These are phyloP conservation scores for Cutaneotrichosporon cyanovorans DNA, from an alignment of 1,284 basidiomycete genomes.

Conservation along the genomic window DNA sequence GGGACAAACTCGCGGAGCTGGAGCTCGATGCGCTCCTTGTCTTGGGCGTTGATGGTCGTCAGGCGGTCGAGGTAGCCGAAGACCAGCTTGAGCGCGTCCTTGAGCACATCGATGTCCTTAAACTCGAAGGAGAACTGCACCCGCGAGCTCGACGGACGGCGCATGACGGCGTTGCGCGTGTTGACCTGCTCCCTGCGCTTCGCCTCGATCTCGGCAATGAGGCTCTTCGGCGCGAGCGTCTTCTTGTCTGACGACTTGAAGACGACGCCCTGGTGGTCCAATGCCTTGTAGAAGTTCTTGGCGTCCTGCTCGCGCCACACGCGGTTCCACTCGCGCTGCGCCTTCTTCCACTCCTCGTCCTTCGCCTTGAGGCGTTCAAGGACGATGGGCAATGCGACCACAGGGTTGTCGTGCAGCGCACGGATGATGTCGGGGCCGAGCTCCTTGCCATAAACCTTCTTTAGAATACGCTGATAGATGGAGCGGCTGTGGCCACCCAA, in stretches of 20 bases:
- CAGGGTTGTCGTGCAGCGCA: slow-evolving; percentile 87
- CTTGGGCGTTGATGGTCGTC: slow-evolving; percentile 62
- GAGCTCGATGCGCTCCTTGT: slow-evolving; percentile 74
- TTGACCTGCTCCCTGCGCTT: slow-evolving; percentile 66
- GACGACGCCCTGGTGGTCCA: slow-evolving; percentile 90
- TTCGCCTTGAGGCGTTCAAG: slow-evolving; percentile 84
- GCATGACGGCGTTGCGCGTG: slow-evolving; percentile 65
- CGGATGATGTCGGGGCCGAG: slow-evolving; percentile 76
- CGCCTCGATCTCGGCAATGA: slow-evolving; percentile 80
- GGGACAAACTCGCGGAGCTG: slow-evolving; percentile 83
- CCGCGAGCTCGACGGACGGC: slow-evolving; percentile 41
- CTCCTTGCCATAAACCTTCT: slow-evolving; percentile 81
- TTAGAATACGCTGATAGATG: slow-evolving; percentile 89
- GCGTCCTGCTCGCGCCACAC: slow-evolving; percentile 96
- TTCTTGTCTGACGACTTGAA: slow-evolving; percentile 98
- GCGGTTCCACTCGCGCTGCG: slow-evolving; percentile 91
- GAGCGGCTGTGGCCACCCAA: slow-evolving; percentile 81
- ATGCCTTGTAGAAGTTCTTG: slow-evolving; percentile 93
- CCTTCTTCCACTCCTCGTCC: slow-evolving; percentile 94
- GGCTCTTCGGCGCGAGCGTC: slow-evolving; percentile 78
- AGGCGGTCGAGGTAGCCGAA: slow-evolving; percentile 85
- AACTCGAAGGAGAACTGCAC: slow-evolving; percentile 76
- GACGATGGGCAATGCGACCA: slow-evolving; percentile 85
- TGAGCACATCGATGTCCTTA: slow-evolving; percentile 69
- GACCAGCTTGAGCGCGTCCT: slow-evolving; percentile 82